Conservation (phyloP, 2,329 filamentous ascomycete genomes). For the Ceratocystis eucalypticola region DNA sequence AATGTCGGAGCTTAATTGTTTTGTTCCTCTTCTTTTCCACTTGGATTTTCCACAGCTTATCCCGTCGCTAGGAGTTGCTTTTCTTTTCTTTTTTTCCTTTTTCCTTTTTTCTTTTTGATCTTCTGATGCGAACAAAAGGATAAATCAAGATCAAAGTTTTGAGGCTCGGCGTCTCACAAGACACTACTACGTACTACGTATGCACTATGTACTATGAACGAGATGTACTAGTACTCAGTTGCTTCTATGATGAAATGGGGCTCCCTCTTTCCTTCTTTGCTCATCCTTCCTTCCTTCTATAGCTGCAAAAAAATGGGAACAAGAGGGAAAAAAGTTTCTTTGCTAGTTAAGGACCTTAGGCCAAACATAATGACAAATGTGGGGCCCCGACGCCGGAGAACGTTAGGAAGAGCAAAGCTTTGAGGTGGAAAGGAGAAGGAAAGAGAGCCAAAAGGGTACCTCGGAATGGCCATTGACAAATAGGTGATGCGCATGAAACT, state of each 20-base stretch:
- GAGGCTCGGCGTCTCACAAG: neutral
- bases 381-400: constrained; percentile 11
- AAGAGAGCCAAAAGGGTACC: neutral
- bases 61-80: neutral
- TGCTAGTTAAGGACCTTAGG: neutral
- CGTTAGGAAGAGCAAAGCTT: neutral
- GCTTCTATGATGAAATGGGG: neutral
- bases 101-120: neutral
- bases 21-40: too few species aligned
- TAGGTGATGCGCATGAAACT: neutral
- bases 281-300: constrained; percentile 9
- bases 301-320: neutral
- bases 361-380: neutral
- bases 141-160: neutral
- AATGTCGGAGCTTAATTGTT: neutral
- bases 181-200: too few species aligned
- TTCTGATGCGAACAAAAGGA: neutral
- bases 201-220: too few species aligned
- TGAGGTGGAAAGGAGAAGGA: neutral
- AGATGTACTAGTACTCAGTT: neutral
- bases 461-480: neutral
- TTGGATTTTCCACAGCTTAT: too few species aligned
- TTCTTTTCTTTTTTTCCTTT: neutral
- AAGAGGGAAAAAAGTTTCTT: neutral
- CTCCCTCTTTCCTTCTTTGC: neutral